Conservation (phyloP, 176 grass and related monocot genomes). For the Zoysia pacifica region DNA sequence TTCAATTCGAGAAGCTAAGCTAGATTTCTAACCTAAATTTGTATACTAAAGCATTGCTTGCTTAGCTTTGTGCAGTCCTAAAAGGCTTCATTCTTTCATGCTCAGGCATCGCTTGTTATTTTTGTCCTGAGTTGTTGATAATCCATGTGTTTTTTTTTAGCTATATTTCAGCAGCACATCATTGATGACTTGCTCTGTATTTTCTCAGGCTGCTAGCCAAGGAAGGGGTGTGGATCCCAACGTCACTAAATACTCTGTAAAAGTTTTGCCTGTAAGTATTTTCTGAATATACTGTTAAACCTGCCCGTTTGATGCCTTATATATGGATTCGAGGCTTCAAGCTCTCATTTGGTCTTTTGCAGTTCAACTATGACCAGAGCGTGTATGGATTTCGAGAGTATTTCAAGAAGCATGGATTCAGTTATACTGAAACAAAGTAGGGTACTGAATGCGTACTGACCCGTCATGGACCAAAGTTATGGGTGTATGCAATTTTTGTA, state of each 20-base stretch:
- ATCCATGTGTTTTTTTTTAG: neutral
- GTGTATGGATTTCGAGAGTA: slow-evolving; percentile 80
- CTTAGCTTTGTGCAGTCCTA: neutral
- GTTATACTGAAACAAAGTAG: slow-evolving; percentile 57
- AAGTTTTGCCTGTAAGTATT: slow-evolving; percentile 81
- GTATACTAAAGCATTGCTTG: slow-evolving; percentile 8
- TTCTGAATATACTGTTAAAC: neutral
- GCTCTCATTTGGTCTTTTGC: slow-evolving; percentile 9
- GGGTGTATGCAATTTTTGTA: no score
- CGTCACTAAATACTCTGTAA: slow-evolving; percentile 84
- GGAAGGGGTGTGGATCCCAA: slow-evolving; percentile 66
- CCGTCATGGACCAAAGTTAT: no score
- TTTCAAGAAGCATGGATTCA: slow-evolving; percentile 80
- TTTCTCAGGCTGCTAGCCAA: slow-evolving; percentile 57
- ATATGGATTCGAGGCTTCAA: neutral
- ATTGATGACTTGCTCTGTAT: slow-evolving; percentile 8
- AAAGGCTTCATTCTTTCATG: neutral
- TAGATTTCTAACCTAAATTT: neutral
- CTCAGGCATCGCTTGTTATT: neutral
- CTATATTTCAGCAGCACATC: neutral
- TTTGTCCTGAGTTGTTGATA: neutral
- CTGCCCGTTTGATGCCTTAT: neutral
- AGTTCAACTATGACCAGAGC: slow-evolving; percentile 88
- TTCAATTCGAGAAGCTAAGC: neutral
- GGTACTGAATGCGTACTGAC: neutral